phyloP scores from a whole-genome alignment of 2,329 filamentous ascomycete species.

The Colletotrichum tabaci region DNA sequence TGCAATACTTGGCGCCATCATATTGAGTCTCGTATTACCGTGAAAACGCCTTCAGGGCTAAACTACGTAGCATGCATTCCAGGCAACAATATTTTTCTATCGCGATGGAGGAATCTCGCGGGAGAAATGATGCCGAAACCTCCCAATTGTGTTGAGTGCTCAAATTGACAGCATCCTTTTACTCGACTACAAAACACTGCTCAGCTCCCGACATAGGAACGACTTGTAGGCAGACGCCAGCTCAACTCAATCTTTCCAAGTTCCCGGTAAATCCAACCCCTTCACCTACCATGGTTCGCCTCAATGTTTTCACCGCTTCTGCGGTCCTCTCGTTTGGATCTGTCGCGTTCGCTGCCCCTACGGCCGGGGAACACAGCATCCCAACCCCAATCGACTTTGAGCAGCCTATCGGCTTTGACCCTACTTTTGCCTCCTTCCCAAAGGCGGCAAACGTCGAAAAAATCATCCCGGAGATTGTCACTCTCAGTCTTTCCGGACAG shows the following conservation, averaged over 20 bases:
- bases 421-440: background rate
- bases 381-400: conserved; percentile 17
- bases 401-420: conserved; percentile 24
- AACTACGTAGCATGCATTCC: background rate
- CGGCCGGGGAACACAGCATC: conserved; percentile 1
- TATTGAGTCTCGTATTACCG: background rate
- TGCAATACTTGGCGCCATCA: background rate
- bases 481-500: conserved; percentile 4
- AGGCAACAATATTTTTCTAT: background rate
- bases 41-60: background rate
- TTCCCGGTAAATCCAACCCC: background rate
- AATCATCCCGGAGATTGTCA: conserved; percentile 10
- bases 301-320: conserved; percentile 1
- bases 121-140: background rate
- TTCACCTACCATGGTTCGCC: conserved; percentile 9
- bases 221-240: background rate
- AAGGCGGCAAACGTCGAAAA: background rate
- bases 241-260: background rate
- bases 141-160: too few species aligned
- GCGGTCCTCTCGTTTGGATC: conserved; percentile 2
- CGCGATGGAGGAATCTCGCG: background rate
- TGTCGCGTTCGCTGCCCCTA: conserved; percentile 6
- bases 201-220: background rate
- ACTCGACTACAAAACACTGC: background rate
- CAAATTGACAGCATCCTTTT: background rate